A percentile compares a stretch with the other conserved stretches of the same genome.
Evolutionary conservation across 306 rosid genomes (phyloP).

Genomic region (cucumber (Cucumis sativus)): DNA sequence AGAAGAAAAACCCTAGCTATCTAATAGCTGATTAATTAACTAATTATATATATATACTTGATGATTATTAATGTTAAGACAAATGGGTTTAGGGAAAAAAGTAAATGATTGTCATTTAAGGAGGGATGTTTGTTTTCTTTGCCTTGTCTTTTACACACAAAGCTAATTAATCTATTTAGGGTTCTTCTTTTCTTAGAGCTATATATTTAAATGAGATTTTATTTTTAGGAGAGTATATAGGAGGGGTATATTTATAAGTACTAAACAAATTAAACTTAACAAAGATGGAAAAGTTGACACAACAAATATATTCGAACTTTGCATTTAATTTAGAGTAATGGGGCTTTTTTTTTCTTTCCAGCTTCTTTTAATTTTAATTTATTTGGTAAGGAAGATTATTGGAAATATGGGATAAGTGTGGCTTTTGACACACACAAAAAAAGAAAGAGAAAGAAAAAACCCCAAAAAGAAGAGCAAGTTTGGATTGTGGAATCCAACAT

Average conservation of each 20-base stretch:
- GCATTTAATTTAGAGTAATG: not conserved
- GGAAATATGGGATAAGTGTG: slow-evolving; percentile 12
- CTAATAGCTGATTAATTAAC: too few species aligned
- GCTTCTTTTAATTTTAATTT: not conserved
- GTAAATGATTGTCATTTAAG: slow-evolving; percentile 63
- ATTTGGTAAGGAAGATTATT: not conserved
- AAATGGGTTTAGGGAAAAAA: slow-evolving; percentile 41
- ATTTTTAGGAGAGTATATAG: not conserved
- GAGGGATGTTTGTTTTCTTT: slow-evolving; percentile 40
- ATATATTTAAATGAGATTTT: not conserved
- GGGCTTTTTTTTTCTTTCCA: too few species aligned
- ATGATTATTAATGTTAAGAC: slow-evolving; percentile 9
- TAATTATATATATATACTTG: not conserved
- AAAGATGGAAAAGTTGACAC: not conserved
- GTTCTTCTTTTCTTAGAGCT: not conserved
- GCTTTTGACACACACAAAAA: slow-evolving; percentile 2
- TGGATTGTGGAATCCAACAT: slow-evolving; percentile 55
- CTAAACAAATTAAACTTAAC: not conserved
- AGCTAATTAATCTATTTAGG: not conserved
- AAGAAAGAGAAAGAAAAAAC: not conserved
- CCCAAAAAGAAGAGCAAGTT: slow-evolving; percentile 27
- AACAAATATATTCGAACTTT: not conserved
- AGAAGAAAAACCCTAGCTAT: not conserved
- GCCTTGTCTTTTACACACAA: slow-evolving; percentile 26
- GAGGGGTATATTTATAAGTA: not conserved